These are phyloP conservation scores for Meyerozyma smithsonii DNA, from an alignment of 1,139 yeast genomes.

Conservation along the genomic window DNA sequence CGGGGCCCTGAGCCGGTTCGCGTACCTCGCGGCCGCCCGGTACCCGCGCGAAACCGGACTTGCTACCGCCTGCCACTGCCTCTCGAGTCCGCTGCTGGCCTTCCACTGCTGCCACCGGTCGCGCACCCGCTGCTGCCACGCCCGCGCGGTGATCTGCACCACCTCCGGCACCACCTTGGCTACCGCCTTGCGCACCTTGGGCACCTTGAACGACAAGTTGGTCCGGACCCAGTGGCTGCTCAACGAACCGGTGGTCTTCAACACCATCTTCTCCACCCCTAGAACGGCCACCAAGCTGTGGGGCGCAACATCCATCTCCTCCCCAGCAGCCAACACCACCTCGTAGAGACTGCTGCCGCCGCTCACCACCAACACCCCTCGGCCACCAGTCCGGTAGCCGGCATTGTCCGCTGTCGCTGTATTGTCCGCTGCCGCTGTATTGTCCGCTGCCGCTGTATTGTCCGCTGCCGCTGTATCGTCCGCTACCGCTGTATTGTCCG, in stretches of 20 bases:
- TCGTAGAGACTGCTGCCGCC: conserved; percentile 32
- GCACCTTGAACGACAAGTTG: too few relatives aligned
- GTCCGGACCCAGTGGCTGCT: background rate
- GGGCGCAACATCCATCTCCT: conserved; percentile 32
- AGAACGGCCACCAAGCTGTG: conserved; percentile 32
- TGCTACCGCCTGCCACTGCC: background rate
- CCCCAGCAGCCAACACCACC: conserved; percentile 24
- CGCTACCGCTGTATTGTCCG: conserved; percentile 4
- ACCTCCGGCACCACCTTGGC: too few relatives aligned
- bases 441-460: conserved; percentile 6
- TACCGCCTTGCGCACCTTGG: too few relatives aligned
- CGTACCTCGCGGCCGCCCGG: background rate
- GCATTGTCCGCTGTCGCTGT: conserved; percentile 6
- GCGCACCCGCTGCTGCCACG: background rate
- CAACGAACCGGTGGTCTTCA: background rate
- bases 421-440: too few relatives aligned
- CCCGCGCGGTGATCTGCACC: background rate
- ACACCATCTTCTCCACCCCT: background rate
- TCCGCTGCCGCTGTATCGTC: conserved; percentile 7
- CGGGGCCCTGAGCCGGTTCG: background rate
- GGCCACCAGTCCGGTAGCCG: conserved; percentile 22
- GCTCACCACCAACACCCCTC: conserved; percentile 34
- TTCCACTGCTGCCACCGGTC: background rate
- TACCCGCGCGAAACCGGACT: background rate
- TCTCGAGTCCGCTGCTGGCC: background rate